These are phyloP conservation scores for Incumbomyces delicatus DNA, from an alignment of 2,329 filamentous ascomycete genomes.

Conservation along the genomic window DNA sequence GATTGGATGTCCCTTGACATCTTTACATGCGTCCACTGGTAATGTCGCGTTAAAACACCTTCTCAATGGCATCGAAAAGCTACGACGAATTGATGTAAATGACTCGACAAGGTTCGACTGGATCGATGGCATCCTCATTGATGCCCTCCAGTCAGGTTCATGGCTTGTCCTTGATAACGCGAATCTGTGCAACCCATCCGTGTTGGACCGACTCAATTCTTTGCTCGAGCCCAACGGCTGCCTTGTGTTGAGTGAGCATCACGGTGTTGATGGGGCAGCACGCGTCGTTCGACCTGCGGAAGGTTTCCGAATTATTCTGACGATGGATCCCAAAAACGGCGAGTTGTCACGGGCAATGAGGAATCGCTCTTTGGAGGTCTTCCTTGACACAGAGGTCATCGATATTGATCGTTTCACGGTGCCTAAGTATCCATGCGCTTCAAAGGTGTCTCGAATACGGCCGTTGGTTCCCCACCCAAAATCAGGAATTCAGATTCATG, in stretches of 20 bases:
- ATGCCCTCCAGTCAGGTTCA: conserved; percentile 72
- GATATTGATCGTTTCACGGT: conserved; percentile 8
- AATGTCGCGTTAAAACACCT: not conserved
- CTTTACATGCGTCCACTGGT: not conserved
- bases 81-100: not conserved
- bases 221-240: conserved; percentile 82
- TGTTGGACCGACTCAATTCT: conserved; percentile 88
- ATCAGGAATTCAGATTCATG: too few relatives aligned
- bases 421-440: conserved; percentile 13
- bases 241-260: conserved; percentile 88
- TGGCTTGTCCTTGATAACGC: conserved; percentile 97
- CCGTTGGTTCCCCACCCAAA: not conserved
- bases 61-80: not conserved
- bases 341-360: conserved; percentile 94
- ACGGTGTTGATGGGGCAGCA: conserved; percentile 62
- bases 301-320: conserved; percentile 85
- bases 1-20: not conserved
- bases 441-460: conserved; percentile 12
- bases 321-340: conserved; percentile 82
- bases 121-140: conserved; percentile 86
- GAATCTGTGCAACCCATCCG: conserved; percentile 89
- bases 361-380: conserved; percentile 87
- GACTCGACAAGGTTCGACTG: conserved; percentile 59
- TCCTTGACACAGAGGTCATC: conserved; percentile 45
- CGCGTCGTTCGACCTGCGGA: conserved; percentile 71